Percentiles rank a stretch among this genome's conserved stretches.
phyloP scores from a whole-genome alignment of 2,329 filamentous ascomycete species.

The Orbilia quercus region DNA sequence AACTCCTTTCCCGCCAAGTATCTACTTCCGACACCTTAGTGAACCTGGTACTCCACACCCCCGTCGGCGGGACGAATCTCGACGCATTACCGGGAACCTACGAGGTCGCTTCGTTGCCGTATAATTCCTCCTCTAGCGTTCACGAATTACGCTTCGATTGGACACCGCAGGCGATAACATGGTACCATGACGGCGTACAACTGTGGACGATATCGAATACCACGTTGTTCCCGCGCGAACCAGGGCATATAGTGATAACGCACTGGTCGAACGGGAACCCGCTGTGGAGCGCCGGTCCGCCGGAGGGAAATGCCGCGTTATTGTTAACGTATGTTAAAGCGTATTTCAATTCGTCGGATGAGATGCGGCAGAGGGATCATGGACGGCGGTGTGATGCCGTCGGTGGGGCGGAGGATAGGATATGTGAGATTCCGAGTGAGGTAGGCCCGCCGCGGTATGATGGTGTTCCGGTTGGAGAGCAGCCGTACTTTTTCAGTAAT shows the following conservation, averaged over 20 bases:
- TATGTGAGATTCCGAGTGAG: constrained; percentile 68
- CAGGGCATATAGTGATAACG: constrained; percentile 76
- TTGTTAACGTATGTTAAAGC: constrained; percentile 77
- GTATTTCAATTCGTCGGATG: constrained; percentile 78
- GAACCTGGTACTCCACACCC: constrained; percentile 80
- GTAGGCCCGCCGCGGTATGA: constrained; percentile 61
- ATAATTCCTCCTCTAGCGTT: constrained; percentile 73
- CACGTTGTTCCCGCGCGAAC: constrained; percentile 69
- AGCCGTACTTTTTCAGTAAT: constrained; percentile 53
- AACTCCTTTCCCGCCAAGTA: constrained; percentile 78
- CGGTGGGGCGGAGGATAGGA: constrained; percentile 62
- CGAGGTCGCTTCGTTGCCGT: constrained; percentile 70
- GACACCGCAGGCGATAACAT: constrained; percentile 71
- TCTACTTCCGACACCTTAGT: constrained; percentile 67
- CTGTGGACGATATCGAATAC: constrained; percentile 70
- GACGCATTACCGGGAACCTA: constrained; percentile 73
- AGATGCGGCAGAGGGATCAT: constrained; percentile 64
- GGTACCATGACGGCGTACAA: constrained; percentile 74
- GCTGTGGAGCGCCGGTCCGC: constrained; percentile 78
- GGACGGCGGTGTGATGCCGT: constrained; percentile 64
- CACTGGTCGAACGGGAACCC: constrained; percentile 82
- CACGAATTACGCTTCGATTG: constrained; percentile 87
- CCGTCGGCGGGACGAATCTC: constrained; percentile 69
- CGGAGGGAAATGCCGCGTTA: constrained; percentile 71
- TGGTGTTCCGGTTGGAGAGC: background rate